phyloP scores from a whole-genome alignment of 2,329 filamentous ascomycete genomes.

The Penicillium sp. region DNA sequence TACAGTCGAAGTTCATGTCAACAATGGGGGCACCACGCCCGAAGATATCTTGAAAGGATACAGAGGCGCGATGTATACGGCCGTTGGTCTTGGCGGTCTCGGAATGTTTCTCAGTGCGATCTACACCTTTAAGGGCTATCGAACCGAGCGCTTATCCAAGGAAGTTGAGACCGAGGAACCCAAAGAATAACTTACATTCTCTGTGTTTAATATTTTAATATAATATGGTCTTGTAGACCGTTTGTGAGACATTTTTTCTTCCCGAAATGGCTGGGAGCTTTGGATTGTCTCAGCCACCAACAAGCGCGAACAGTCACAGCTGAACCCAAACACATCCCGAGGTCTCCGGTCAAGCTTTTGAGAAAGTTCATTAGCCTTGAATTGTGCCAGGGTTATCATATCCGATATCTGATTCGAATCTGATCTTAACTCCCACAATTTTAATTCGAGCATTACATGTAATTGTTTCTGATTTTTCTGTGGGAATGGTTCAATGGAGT shows the following conservation, averaged over 20 bases:
- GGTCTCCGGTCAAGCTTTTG: no score
- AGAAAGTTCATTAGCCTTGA: no score
- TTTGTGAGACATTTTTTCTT: not conserved
- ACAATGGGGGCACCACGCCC: conserved; percentile 38
- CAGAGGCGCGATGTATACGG: conserved; percentile 45
- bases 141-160: not conserved
- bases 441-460: no score
- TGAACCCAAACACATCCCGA: no score
- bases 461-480: no score
- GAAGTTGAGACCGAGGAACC: not conserved
- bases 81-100: conserved; percentile 35
- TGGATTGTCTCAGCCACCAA: not conserved
- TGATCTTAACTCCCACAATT: no score
- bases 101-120: conserved; percentile 27
- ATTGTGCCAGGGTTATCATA: no score
- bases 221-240: not conserved
- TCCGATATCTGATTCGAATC: no score
- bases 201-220: not conserved
- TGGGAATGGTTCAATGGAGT: not conserved
- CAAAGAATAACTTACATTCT: not conserved
- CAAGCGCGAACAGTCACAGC: no score
- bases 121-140: conserved; percentile 15
- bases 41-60: conserved; percentile 41
- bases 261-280: not conserved
- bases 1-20: conserved; percentile 59